Percentiles rank a stretch among this genome's conserved stretches.
phyloP scores from a whole-genome alignment of 2,329 filamentous ascomycete genomes.

The Colletotrichum siamense region DNA sequence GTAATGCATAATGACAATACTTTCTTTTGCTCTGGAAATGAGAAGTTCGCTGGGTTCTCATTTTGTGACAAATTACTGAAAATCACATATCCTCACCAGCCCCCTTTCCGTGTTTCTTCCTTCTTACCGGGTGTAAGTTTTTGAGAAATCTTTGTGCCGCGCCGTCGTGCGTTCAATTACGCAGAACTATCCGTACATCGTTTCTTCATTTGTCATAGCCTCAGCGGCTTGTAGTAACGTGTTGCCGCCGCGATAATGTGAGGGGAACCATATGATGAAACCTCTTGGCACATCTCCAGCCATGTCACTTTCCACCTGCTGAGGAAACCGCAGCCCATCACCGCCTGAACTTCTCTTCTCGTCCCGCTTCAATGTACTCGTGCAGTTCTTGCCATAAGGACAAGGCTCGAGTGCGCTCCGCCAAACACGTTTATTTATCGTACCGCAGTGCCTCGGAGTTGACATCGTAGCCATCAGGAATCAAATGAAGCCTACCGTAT shows the following conservation, averaged over 20 bases:
- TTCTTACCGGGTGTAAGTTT: neutral
- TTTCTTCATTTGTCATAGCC: neutral
- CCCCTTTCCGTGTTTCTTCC: neutral
- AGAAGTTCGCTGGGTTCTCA: neutral
- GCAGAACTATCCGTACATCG: neutral
- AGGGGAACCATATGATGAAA: neutral
- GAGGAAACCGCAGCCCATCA: neutral
- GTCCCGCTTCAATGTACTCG: neutral
- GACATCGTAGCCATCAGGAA: conserved; percentile 10
- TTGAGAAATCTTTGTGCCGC: neutral
- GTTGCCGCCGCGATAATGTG: neutral
- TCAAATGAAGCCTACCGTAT: neutral
- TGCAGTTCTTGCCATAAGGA: neutral
- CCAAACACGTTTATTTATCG: neutral
- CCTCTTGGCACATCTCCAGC: neutral
- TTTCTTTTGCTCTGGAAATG: neutral
- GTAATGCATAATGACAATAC: neutral
- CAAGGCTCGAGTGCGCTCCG: neutral
- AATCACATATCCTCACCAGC: neutral
- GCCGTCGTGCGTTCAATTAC: neutral
- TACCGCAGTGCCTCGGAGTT: neutral
- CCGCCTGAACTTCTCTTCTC: neutral
- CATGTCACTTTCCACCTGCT: neutral
- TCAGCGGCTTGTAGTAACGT: neutral
- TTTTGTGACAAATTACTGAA: neutral